Base-by-base conservation (phyloP, 2,329 filamentous ascomycete species). In the Penicillium griseofulvum region DNA sequence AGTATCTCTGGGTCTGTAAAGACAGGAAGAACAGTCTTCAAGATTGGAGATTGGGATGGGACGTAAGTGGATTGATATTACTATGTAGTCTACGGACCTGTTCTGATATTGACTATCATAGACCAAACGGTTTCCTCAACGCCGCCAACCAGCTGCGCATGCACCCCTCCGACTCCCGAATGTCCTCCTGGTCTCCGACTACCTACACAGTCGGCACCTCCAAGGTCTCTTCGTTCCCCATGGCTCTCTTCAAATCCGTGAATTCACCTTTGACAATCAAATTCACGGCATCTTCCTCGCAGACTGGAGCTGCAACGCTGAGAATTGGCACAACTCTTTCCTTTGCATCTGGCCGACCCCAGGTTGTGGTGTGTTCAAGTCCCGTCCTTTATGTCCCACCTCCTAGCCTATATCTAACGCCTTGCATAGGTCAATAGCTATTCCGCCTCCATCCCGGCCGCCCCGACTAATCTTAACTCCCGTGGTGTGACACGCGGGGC, bases 1-100 rank as follows among this genome's bases (percentile, higher is more conserved):
- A 78, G 80, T 65, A 84, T 86, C 44, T 77, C 79, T 3, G 80
- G 78, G 31, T 73, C 68, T 14, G 76, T 78, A 4, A 69, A 75
- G 12, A 76, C 80, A 5, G 78, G 78, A 42, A 81, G 73, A 0
- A 81, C 81, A 0, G 74, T 88, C 50, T 88, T 82, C 76, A 81
- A 82, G 62, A 86, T 88, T 46, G 86, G 86, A 26, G 79, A 84
- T 22, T 87, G 83, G 74, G 86, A 89, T 62, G 85, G 86, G 44
- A 78, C 83, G 70, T 70, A 57, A 26, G 68, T 59, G 67, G 1
- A 37, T 5, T 26, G 33, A 6, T 4, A n/a, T n/a, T n/a, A n/a
- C n/a, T n/a, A n/a, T 31, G 2, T 3, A n/a, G 0, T 14, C 1
- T 10, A 68, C 4, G 69, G 59, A 16, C 12, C 2, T 16, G 5